Evolutionary conservation across 129 eudicot species (phyloP), one percentile per base, ranked within the genome.

Genomic region (Chrysanthemum makinoi): DNA sequence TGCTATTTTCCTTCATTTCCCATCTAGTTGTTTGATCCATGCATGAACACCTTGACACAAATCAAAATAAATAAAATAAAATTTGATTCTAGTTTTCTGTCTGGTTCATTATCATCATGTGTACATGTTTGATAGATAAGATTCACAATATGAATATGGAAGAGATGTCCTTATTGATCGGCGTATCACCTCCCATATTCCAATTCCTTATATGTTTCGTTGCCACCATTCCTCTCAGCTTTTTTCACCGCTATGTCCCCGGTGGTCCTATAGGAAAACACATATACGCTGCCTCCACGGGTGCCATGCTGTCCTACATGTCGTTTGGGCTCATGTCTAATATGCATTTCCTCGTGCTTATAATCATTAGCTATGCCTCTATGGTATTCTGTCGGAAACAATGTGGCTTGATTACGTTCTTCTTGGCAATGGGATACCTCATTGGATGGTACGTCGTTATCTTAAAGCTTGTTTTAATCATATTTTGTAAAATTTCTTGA

Each of bases 241-340:
- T 88, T 76, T 20, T 90, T 75, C 85, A 87, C 81, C 87, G 97
- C 0, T 52, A 82, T 73, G 76, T 87, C 53, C 99, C 99, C 2
- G 90, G 99, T 5, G 89, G 95, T 55, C 64, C 91, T 48, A 63
- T 84, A 44, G 86, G 53, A 13, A 89, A 83, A 70, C 96, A 94
- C 79, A 18, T 87, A 28, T 94, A 87, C 74, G 89, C 99, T 35
- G 89, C 97, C 53, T 46, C 65, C 39, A 80, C 96, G 44, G 96
- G 96, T 0, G 91, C 85, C 15, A 17, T 75, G 16, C 78, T 94
- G 0, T 90, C 97, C 43, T 90, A 90, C 70, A 66, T 90, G 2
- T 82, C 99, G 3, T 94, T 94, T 16, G 99, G 99, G 10, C 65
- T 87, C 52, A 84, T 85, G 3, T 90, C 99, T 22, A 94, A 94